Evolutionary conservation across 768 basidiomycete species (phyloP), one percentile per base, ranked within the genome.

Genomic region (Udeniomyces megalosporus): DNA sequence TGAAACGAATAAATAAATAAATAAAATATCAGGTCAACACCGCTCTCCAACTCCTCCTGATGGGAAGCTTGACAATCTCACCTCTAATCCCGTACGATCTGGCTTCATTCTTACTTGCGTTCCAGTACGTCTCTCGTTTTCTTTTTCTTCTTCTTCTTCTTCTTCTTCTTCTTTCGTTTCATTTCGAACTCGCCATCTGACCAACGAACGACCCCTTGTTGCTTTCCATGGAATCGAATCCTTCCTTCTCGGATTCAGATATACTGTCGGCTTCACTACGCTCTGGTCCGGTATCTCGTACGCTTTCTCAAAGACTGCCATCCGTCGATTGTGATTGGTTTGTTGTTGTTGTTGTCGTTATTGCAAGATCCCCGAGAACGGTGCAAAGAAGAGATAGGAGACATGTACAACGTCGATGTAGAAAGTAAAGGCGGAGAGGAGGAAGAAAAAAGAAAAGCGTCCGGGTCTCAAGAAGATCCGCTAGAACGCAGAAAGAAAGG

Each of bases 241-340:
- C n/a, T n/a, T n/a, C n/a, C n/a, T n/a, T n/a, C n/a, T n/a, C n/a
- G n/a, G n/a, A n/a, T 22, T 8, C 60, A 97, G 93, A 70, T 86
- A 80, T 80, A 77, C 84, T 0, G 93, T 97, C 1, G 93, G 86
- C 0, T 80, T 80, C 4, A 95, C 93, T 7, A 99, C 93, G 1
- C 76, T 96, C 29, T 88, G 86, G 84, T 92, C 89, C 67, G 93
- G 93, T 12, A 46, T 75, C 62, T 74, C 73, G n/a, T 77, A 77
- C 62, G 62, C 76, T 0, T 71, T 71, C 6, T 68, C 68, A 1
- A 61, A 66, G 28, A 64, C 67, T 15, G 74, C 73, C 2, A 68
- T 74, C 17, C 38, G 38, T 42, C 38, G 38, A 42, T 17, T 42
- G 10, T 17, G 38, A 42, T 42, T n/a, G n/a, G n/a, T n/a, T n/a